phyloP scores from a whole-genome alignment of 179 eudicot genomes.

The Beta lomatogona region DNA sequence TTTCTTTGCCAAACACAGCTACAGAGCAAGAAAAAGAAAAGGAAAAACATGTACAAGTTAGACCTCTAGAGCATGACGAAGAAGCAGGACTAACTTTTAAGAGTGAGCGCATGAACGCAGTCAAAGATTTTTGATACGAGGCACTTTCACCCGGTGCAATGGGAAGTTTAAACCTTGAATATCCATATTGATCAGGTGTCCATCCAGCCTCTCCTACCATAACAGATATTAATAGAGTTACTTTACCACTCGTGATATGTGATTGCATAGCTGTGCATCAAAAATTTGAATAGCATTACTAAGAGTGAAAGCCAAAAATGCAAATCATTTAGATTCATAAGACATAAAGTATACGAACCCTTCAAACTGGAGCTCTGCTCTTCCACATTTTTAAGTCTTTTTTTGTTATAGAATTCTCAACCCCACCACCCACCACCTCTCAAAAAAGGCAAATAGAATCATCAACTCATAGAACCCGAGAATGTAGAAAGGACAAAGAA shows the following conservation, averaged over 20 bases:
- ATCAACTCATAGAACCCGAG: not conserved
- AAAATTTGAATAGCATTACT: not conserved
- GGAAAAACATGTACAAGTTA: conserved; percentile 1
- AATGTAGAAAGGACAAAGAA: not conserved
- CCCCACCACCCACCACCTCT: too few relatives aligned
- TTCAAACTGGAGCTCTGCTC: not conserved
- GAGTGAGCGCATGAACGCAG: conserved; percentile 78
- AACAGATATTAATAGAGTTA: not conserved
- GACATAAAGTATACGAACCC: not conserved
- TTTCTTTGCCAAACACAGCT: not conserved
- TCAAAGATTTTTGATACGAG: conserved; percentile 64
- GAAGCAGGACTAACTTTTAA: conserved; percentile 55
- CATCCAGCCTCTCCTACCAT: conserved; percentile 89
- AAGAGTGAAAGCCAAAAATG: not conserved
- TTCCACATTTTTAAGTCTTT: not conserved
- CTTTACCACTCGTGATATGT: not conserved
- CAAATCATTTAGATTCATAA: not conserved
- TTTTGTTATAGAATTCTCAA: not conserved
- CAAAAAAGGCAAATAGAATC: not conserved
- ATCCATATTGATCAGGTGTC: conserved; percentile 95
- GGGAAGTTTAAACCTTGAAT: conserved; percentile 63
- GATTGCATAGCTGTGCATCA: not conserved
- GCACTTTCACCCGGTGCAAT: conserved; percentile 56
- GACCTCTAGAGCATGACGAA: conserved; percentile 1
- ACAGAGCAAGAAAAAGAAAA: not conserved